Evolutionary conservation across 176 grass and related monocot species (phyloP).

Genomic region (Saccharum officinarum): DNA sequence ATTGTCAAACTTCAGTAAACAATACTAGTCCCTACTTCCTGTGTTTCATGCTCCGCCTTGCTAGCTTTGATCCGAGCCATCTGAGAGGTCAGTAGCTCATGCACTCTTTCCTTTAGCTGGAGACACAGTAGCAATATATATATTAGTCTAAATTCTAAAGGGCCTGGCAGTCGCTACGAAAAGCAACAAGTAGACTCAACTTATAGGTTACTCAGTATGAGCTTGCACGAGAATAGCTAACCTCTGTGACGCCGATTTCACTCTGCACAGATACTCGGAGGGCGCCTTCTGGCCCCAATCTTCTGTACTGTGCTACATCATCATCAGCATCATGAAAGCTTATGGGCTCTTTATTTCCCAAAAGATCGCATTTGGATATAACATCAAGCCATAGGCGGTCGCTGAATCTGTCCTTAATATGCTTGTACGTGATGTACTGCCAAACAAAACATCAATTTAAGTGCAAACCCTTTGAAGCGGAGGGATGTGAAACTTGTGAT

Average conservation of each 20-base stretch:
- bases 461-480: not conserved
- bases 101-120: conserved; percentile 74
- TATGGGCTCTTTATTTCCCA: conserved; percentile 38
- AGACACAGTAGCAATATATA: not conserved
- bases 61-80: conserved; percentile 48
- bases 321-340: conserved; percentile 14
- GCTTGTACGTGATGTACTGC: conserved; percentile 77
- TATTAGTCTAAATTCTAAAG: conserved; percentile 7
- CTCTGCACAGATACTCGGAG: conserved; percentile 62
- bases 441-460: not conserved
- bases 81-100: conserved; percentile 70
- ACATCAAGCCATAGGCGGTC: conserved; percentile 82
- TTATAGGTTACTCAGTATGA: not conserved
- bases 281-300: conserved; percentile 60
- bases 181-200: not conserved
- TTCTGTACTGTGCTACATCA: conserved; percentile 54
- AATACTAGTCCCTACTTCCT: not conserved
- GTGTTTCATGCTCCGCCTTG: not conserved
- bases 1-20: not conserved
- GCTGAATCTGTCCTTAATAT: conserved; percentile 69
- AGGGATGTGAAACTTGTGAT: not conserved
- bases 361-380: conserved; percentile 88
- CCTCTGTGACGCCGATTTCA: conserved; percentile 64
- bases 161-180: not conserved
- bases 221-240: conserved; percentile 14